phyloP scores from a whole-genome alignment of 768 basidiomycete genomes.

The Termitomyces eurrhizus region DNA sequence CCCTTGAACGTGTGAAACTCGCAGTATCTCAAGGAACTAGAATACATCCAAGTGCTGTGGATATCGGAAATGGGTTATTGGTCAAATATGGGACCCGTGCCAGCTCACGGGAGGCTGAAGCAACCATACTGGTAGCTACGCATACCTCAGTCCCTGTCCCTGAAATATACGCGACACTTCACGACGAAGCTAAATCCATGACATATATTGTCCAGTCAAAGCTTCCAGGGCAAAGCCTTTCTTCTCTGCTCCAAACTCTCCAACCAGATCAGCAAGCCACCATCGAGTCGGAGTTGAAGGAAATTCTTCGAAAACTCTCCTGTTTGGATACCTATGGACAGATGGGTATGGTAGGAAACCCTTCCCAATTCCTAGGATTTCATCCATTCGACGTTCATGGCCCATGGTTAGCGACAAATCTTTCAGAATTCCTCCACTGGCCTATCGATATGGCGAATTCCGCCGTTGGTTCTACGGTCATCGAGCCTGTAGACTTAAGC shows the following conservation, averaged over 20 bases:
- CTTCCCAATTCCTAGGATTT: not conserved
- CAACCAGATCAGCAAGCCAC: not conserved
- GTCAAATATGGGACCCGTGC: not conserved
- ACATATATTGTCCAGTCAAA: not conserved
- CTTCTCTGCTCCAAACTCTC: not conserved
- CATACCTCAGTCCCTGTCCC: conserved; percentile 2
- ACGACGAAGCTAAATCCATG: not conserved
- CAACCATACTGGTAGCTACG: not conserved
- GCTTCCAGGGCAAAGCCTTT: not conserved
- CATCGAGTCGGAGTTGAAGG: not conserved
- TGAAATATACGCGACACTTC: not conserved
- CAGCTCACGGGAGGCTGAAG: not conserved
- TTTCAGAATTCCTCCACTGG: not conserved
- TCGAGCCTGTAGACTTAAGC: not conserved
- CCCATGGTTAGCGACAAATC: conserved; percentile 1
- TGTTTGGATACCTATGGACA: not conserved
- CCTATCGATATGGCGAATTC: not conserved
- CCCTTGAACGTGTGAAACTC: not conserved
- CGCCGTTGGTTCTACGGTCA: not conserved
- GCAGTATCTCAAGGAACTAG: not conserved
- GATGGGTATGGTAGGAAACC: not conserved
- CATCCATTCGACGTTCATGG: not conserved
- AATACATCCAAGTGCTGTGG: not conserved
- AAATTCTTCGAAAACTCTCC: not conserved
- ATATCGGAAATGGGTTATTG: not conserved